These are phyloP conservation scores for Hymenoscyphus fructigenus DNA, from an alignment of 2,329 filamentous ascomycete species.

Conservation along the genomic window DNA sequence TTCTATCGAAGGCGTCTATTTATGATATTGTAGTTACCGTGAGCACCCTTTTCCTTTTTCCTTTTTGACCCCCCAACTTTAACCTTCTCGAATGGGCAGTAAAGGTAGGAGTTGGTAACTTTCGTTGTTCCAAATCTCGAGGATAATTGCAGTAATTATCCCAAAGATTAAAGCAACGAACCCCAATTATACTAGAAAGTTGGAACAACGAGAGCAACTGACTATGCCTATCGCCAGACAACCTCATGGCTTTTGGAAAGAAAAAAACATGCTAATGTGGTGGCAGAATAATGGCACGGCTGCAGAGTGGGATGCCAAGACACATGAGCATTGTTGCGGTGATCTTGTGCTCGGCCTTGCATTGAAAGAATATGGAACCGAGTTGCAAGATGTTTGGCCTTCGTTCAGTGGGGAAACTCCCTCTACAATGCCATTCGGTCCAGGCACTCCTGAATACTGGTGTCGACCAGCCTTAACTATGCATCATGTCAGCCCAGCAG, in stretches of 20 bases:
- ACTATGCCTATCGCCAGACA: slow-evolving; percentile 7
- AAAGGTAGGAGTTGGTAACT: background rate
- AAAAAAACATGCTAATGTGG: background rate
- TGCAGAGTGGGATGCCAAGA: slow-evolving; percentile 46
- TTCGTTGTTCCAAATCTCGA: too few relatives aligned
- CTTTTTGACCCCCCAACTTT: too few relatives aligned
- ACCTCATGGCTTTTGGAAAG: background rate
- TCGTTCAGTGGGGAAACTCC: slow-evolving; percentile 57
- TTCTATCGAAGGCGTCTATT: slow-evolving; percentile 53
- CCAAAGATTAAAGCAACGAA: too few relatives aligned
- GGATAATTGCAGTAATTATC: too few relatives aligned
- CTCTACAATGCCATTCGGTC: slow-evolving; percentile 46
- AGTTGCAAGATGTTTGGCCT: slow-evolving; percentile 49
- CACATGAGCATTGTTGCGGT: slow-evolving; percentile 49
- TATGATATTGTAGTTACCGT: slow-evolving; percentile 41
- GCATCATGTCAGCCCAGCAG: slow-evolving; percentile 54
- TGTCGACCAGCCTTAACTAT: slow-evolving; percentile 55
- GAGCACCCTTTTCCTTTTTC: background rate
- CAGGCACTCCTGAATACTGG: slow-evolving; percentile 41
- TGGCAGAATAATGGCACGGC: slow-evolving; percentile 43
- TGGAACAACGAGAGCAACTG: too few relatives aligned
- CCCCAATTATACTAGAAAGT: too few relatives aligned
- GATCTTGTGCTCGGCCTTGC: slow-evolving; percentile 50
- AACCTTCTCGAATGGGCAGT: background rate
- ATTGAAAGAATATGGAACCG: slow-evolving; percentile 46